Conservation (phyloP, 129 eudicot genomes). For the Erigeron canadensis region DNA sequence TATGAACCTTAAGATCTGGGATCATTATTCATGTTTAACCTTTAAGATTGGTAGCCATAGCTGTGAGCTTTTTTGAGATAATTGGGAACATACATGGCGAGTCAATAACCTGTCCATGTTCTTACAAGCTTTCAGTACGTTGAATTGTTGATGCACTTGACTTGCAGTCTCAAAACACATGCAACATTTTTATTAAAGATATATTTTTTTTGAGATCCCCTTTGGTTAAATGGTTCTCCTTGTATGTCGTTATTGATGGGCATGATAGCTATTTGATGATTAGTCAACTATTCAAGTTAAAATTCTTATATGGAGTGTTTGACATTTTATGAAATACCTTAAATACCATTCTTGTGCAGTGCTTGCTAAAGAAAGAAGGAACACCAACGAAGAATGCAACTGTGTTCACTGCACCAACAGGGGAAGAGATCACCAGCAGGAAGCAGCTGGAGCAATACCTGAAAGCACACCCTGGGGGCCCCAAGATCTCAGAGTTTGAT, state of each 20-base stretch:
- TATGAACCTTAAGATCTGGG: too few species aligned
- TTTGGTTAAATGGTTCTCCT: too few species aligned
- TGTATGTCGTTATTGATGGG: not conserved
- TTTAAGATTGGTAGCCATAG: too few species aligned
- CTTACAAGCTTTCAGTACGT: too few species aligned
- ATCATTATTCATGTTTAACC: too few species aligned
- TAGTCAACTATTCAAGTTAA: not conserved
- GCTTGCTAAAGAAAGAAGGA: slow-evolving; percentile 65
- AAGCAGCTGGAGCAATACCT: slow-evolving; percentile 71
- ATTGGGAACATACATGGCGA: too few species aligned
- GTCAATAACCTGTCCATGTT: too few species aligned
- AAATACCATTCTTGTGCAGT: slow-evolving; percentile 37
- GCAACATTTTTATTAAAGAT: too few species aligned
- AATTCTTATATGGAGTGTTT: not conserved
- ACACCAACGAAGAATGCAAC: slow-evolving; percentile 62
- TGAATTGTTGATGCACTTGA: too few species aligned
- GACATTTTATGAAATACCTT: slow-evolving; percentile 16
- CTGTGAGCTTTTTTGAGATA: too few species aligned
- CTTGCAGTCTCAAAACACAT: too few species aligned
- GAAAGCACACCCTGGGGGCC: slow-evolving; percentile 82
- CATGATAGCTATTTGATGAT: not conserved
- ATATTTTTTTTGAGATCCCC: too few species aligned
- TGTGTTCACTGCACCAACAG: slow-evolving; percentile 76
- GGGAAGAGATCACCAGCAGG: slow-evolving; percentile 62
- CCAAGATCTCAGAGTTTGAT: slow-evolving; percentile 63